phyloP scores from a whole-genome alignment of 768 basidiomycete genomes.

The Tylopilus subfusipes region DNA sequence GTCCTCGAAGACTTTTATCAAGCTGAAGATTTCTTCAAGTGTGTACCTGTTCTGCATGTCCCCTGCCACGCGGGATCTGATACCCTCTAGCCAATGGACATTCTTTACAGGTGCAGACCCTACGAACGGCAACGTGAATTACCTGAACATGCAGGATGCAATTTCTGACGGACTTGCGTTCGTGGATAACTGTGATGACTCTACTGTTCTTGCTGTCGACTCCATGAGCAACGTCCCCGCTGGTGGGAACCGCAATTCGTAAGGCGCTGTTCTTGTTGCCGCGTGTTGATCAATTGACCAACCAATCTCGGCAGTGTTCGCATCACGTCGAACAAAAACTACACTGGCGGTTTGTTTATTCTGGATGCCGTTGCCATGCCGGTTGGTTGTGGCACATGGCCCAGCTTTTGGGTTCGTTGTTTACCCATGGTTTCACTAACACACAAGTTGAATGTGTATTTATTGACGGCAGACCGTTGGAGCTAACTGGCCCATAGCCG shows the following conservation, averaged over 20 bases:
- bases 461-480: conserved; percentile 39
- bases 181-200: conserved; percentile 51
- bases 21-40: conserved; percentile 63
- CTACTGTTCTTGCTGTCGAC: conserved; percentile 63
- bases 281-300: not conserved
- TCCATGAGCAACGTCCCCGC: conserved; percentile 43
- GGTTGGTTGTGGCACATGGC: conserved; percentile 61
- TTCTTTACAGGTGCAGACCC: conserved; percentile 66
- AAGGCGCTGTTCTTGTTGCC: conserved; percentile 12
- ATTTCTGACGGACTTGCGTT: conserved; percentile 53
- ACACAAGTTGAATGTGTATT: not conserved
- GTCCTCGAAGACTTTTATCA: too few species aligned
- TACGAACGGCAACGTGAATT: conserved; percentile 67
- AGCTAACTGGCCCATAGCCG: conserved; percentile 48
- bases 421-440: not conserved
- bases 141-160: conserved; percentile 47
- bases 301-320: conserved; percentile 47
- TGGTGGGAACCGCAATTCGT: conserved; percentile 56
- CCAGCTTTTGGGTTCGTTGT: conserved; percentile 50
- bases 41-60: conserved; percentile 14
- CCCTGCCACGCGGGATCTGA: not conserved
- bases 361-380: conserved; percentile 72
- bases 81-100: conserved; percentile 53
- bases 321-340: conserved; percentile 60
- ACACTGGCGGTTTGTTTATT: conserved; percentile 68